phyloP scores from a whole-genome alignment of 2,329 filamentous ascomycete genomes.

The Paecilomyces sp. region DNA sequence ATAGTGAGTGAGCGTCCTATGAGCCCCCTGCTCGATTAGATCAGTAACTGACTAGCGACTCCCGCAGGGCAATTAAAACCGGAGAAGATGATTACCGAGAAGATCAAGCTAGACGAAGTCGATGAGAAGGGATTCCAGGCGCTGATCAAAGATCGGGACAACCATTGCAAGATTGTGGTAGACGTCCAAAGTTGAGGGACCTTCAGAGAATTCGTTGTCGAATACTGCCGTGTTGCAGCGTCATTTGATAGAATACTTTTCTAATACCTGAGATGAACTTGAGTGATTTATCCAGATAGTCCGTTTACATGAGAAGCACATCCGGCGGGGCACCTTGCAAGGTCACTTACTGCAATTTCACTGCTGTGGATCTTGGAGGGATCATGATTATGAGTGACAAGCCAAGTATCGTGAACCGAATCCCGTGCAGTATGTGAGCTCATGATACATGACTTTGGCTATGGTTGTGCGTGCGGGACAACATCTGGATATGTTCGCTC shows the following conservation, averaged over 20 bases:
- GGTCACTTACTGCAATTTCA: neutral
- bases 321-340: constrained; percentile 17
- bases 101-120: constrained; percentile 48
- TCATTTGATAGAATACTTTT: no score
- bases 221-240: no score
- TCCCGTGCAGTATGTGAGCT: no score
- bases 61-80: constrained; percentile 45
- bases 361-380: no score
- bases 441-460: no score
- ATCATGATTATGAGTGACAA: no score
- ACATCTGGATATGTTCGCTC: no score
- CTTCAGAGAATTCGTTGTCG: neutral
- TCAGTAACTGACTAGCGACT: constrained; percentile 4
- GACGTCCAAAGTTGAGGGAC: constrained; percentile 11
- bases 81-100: constrained; percentile 54
- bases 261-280: no score
- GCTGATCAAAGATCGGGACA: constrained; percentile 53
- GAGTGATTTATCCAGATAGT: no score
- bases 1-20: constrained; percentile 7
- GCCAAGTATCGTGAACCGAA: no score
- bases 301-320: no score
- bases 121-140: constrained; percentile 52
- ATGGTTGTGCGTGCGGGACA: no score
- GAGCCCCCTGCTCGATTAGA: neutral
- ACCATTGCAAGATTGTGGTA: constrained; percentile 57